phyloP scores from a whole-genome alignment of 305 asterid genomes.

The Fraxinus velutina region DNA sequence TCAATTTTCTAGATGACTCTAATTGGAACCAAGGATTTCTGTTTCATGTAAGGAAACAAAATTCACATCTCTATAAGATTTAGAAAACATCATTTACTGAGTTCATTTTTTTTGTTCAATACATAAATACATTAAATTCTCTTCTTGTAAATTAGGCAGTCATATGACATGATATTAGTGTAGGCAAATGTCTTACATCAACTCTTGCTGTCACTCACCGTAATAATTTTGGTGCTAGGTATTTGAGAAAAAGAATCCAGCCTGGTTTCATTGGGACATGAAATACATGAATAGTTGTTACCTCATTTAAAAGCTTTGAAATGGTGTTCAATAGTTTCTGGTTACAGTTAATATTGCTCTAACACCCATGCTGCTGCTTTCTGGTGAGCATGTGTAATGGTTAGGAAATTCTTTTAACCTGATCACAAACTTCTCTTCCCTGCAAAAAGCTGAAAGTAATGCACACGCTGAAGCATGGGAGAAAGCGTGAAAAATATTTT shows the following conservation, averaged over 20 bases:
- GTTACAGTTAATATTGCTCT: not conserved
- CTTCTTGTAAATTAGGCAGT: not conserved
- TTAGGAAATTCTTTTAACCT: not conserved
- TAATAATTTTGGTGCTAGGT: not conserved
- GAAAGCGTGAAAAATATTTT: not conserved
- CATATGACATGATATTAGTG: not conserved
- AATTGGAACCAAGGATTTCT: not conserved
- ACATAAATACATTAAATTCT: not conserved
- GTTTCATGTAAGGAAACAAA: not conserved
- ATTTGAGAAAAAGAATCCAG: not conserved
- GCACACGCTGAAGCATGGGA: not conserved
- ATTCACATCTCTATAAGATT: not conserved
- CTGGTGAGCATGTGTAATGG: not conserved
- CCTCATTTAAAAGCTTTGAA: not conserved
- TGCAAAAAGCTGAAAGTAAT: not conserved
- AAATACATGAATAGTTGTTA: not conserved
- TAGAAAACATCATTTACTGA: not conserved
- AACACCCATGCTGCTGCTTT: not conserved
- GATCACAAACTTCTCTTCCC: not conserved
- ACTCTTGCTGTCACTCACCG: not conserved
- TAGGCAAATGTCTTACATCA: not conserved
- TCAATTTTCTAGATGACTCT: not conserved
- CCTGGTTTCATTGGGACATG: not conserved
- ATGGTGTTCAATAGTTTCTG: not conserved
- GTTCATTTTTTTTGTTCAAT: not conserved